phyloP scores from a whole-genome alignment of 805 yeast species.

The Komagataella phaffii region DNA sequence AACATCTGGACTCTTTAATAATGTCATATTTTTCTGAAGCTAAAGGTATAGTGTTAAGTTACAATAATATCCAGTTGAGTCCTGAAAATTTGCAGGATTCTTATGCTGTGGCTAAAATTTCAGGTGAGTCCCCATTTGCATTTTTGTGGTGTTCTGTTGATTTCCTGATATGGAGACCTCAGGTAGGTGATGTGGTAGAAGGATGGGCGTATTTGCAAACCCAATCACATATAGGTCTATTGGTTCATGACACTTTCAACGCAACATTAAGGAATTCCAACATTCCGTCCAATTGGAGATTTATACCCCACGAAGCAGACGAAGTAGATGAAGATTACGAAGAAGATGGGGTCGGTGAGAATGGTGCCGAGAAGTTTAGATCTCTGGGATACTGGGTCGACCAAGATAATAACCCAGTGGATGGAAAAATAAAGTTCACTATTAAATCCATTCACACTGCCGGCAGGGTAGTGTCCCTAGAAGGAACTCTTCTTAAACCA shows the following conservation, averaged over 20 bases:
- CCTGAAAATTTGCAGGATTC: slow-evolving; percentile 24
- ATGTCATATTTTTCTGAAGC: slow-evolving; percentile 68
- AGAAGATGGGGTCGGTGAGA: background rate
- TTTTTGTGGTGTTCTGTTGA: slow-evolving; percentile 81
- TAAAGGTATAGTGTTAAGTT: slow-evolving; percentile 76
- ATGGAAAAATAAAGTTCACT: slow-evolving; percentile 70
- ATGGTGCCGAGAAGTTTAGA: slow-evolving; percentile 16
- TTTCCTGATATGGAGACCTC: slow-evolving; percentile 81
- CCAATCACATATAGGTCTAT: slow-evolving; percentile 85
- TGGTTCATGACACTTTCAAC: slow-evolving; percentile 88
- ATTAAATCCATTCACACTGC: slow-evolving; percentile 62
- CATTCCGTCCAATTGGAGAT: slow-evolving; percentile 81
- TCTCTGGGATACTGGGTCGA: slow-evolving; percentile 87
- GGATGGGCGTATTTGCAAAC: slow-evolving; percentile 88
- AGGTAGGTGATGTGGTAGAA: slow-evolving; percentile 73
- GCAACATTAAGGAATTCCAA: slow-evolving; percentile 78
- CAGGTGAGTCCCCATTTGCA: slow-evolving; percentile 76
- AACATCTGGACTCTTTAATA: slow-evolving; percentile 81
- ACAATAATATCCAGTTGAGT: slow-evolving; percentile 44
- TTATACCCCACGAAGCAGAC: slow-evolving; percentile 68
- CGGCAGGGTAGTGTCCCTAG: slow-evolving; percentile 74
- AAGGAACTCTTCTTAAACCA: slow-evolving; percentile 68
- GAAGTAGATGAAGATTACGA: slow-evolving; percentile 18
- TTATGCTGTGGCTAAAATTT: slow-evolving; percentile 47
- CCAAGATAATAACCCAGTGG: slow-evolving; percentile 56